phyloP scores from a whole-genome alignment of 495 filamentous ascomycete genomes.

The Tirmania nivea region DNA sequence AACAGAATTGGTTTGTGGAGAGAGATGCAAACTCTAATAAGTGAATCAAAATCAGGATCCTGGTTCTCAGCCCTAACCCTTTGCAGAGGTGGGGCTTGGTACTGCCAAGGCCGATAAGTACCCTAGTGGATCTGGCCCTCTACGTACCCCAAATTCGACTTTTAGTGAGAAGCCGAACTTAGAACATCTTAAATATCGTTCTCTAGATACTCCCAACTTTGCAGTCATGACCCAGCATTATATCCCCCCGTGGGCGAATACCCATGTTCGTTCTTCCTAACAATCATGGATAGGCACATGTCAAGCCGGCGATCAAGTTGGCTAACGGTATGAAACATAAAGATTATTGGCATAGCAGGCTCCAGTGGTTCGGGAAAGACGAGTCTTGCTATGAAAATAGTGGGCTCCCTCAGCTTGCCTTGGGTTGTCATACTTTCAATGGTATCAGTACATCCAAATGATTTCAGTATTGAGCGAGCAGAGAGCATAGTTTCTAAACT shows the following conservation, averaged over 20 bases:
- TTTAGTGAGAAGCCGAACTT: too few relatives aligned
- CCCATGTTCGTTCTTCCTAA: slow-evolving; percentile 12
- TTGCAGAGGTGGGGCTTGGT: slow-evolving; percentile 13
- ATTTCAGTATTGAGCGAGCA: not conserved
- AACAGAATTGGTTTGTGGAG: not conserved
- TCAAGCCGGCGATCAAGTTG: not conserved
- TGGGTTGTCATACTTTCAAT: slow-evolving; percentile 97
- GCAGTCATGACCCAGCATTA: slow-evolving; percentile 31
- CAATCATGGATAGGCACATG: not conserved
- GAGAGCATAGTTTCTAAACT: not conserved
- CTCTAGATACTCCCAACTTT: too few relatives aligned
- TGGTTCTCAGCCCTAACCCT: not conserved
- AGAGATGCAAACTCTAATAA: not conserved
- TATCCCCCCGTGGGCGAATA: slow-evolving; percentile 69
- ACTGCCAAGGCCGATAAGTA: not conserved
- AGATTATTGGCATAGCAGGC: slow-evolving; percentile 85
- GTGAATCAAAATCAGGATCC: too few relatives aligned
- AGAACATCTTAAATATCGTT: too few relatives aligned
- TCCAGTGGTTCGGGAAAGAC: slow-evolving; percentile 95
- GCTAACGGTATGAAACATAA: slow-evolving; percentile 1
- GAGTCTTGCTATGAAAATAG: slow-evolving; percentile 80
- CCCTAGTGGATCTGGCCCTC: too few relatives aligned
- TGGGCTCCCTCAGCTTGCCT: slow-evolving; percentile 68
- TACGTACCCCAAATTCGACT: too few relatives aligned
- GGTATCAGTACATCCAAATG: slow-evolving; percentile 29